Percentiles rank a stretch among this genome's conserved stretches.
Evolutionary conservation across 805 yeast genomes (phyloP).

Genomic region (Wickerhamiella dianesei): DNA sequence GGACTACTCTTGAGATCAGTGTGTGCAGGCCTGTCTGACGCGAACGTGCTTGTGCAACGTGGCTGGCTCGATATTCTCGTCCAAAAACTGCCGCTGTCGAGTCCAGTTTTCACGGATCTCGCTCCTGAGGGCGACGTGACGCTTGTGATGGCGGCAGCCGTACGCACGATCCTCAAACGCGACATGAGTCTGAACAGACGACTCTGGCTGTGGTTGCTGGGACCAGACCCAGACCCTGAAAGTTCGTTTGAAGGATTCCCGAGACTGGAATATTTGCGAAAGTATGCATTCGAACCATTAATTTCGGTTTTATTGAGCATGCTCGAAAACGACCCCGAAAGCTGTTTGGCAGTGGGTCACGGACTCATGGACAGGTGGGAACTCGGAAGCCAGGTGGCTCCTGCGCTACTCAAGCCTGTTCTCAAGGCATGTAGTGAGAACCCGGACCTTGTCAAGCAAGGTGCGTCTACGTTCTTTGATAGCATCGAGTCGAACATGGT

Average conservation of each 20-base stretch:
- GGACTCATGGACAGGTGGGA: slow-evolving; percentile 92
- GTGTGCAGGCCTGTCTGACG: slow-evolving; percentile 52
- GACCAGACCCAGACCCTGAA: slow-evolving; percentile 42
- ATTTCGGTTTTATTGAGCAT: slow-evolving; percentile 38
- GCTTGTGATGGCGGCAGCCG: slow-evolving; percentile 48
- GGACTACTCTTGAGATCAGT: slow-evolving; percentile 69
- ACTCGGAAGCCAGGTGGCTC: slow-evolving; percentile 63
- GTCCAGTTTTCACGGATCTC: slow-evolving; percentile 36
- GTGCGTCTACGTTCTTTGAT: slow-evolving; percentile 65
- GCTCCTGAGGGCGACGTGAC: slow-evolving; percentile 41
- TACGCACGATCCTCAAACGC: slow-evolving; percentile 49
- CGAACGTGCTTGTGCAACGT: slow-evolving; percentile 60
- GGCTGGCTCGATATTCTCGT: slow-evolving; percentile 77
- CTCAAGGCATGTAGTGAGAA: slow-evolving; percentile 23
- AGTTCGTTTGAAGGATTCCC: slow-evolving; percentile 5
- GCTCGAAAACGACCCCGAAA: slow-evolving; percentile 21
- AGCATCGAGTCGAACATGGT: slow-evolving; percentile 69
- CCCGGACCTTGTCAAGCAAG: slow-evolving; percentile 35
- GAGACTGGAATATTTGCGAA: slow-evolving; percentile 45
- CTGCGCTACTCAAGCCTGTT: slow-evolving; percentile 53
- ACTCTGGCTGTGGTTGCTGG: slow-evolving; percentile 84
- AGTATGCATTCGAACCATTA: slow-evolving; percentile 40
- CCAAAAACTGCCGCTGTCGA: slow-evolving; percentile 50
- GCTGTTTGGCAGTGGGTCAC: slow-evolving; percentile 47
- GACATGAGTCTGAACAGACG: slow-evolving; percentile 94